These are phyloP conservation scores for Paulownia fortunei DNA, from an alignment of 257 asterid species.

Conservation along the genomic window DNA sequence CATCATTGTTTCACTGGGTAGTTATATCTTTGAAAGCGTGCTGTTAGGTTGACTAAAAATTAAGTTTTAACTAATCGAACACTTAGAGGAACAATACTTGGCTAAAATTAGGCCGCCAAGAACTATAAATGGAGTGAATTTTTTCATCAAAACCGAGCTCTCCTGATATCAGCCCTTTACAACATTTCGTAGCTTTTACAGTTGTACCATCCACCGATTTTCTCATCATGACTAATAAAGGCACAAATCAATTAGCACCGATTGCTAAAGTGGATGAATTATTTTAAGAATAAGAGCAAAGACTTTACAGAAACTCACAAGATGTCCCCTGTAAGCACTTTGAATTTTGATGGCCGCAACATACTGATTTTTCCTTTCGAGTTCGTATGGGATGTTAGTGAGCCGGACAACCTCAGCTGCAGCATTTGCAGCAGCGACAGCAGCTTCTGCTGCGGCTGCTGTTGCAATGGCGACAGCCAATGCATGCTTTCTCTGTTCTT, in stretches of 20 bases:
- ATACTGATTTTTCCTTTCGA: conserved; percentile 31
- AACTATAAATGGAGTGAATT: neutral
- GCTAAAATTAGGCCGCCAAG: neutral
- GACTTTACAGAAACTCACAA: conserved; percentile 58
- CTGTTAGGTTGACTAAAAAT: too few relatives aligned
- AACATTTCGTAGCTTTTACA: too few relatives aligned
- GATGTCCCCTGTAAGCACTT: conserved; percentile 70
- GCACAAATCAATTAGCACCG: too few relatives aligned
- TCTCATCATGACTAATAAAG: too few relatives aligned
- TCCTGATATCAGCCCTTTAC: neutral
- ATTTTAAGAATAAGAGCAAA: too few relatives aligned
- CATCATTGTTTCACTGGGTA: too few relatives aligned
- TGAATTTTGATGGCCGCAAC: conserved; percentile 69
- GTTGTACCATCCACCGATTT: too few relatives aligned
- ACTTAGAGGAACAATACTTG: neutral
- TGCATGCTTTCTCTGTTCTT: conserved; percentile 71
- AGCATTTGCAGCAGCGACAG: conserved; percentile 89
- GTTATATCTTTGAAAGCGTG: too few relatives aligned
- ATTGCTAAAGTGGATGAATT: too few relatives aligned
- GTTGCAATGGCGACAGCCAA: conserved; percentile 80
- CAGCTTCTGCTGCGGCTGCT: conserved; percentile 92
- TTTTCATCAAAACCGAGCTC: neutral
- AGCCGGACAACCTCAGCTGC: conserved; percentile 91
- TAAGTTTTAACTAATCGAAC: too few relatives aligned
- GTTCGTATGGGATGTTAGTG: conserved; percentile 47